Percentiles rank a stretch among this genome's conserved stretches.
Conservation (phyloP, 1,139 yeast species). For the Suhomyces kunorum region DNA sequence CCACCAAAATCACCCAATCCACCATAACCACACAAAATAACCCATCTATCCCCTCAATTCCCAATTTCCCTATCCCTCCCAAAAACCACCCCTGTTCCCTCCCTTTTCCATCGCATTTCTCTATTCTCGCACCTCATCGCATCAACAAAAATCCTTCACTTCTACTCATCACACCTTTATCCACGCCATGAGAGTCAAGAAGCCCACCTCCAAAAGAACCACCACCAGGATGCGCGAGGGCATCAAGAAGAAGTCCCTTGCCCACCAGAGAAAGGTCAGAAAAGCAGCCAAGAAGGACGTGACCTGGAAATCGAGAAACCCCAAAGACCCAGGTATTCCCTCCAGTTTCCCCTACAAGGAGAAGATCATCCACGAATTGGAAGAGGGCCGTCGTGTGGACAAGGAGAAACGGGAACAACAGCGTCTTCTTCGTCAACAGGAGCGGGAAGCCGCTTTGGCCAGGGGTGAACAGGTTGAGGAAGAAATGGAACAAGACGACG, state of each 20-base stretch:
- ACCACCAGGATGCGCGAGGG: constrained; percentile 95
- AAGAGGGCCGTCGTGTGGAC: constrained; percentile 63
- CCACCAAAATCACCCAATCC: not conserved
- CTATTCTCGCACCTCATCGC: constrained; percentile 10
- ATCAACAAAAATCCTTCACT: constrained; percentile 7
- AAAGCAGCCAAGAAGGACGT: constrained; percentile 83
- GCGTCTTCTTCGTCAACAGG: constrained; percentile 48
- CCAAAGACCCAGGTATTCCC: constrained; percentile 94
- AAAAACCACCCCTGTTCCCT: not conserved
- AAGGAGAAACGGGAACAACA: constrained; percentile 59
- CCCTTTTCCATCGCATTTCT: not conserved
- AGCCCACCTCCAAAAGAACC: constrained; percentile 81
- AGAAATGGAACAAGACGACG: constrained; percentile 43
- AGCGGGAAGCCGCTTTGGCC: constrained; percentile 48
- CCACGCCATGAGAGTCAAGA: constrained; percentile 47
- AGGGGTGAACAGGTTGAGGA: constrained; percentile 44
- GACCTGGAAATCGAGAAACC: constrained; percentile 85
- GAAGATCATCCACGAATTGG: constrained; percentile 76
- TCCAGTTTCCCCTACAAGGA: constrained; percentile 93
- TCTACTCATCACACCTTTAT: constrained; percentile 2
- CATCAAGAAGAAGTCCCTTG: constrained; percentile 91
- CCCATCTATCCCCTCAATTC: not conserved
- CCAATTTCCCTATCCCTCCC: not conserved
- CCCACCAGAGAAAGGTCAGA: constrained; percentile 82
- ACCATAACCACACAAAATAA: not conserved